These are phyloP conservation scores for Colletotrichum sp. DNA, from an alignment of 2,329 filamentous ascomycete genomes.

Conservation along the genomic window DNA sequence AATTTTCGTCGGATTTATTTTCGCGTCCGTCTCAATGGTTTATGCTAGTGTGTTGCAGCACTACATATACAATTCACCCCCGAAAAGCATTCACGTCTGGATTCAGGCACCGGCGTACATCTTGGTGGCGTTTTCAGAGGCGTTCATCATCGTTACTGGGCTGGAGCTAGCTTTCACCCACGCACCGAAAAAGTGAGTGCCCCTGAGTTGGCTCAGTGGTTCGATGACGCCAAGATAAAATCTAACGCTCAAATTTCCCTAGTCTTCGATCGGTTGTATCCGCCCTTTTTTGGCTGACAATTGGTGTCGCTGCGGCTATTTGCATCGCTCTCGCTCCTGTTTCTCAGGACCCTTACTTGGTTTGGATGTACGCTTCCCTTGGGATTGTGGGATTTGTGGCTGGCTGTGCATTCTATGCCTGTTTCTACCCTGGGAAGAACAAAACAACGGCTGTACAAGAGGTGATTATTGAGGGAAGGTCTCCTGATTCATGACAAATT, in stretches of 20 bases:
- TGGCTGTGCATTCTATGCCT: slow-evolving; percentile 56
- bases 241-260: background rate
- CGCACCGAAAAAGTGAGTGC: slow-evolving; percentile 50
- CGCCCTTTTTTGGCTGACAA: slow-evolving; percentile 52
- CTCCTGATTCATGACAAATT: background rate
- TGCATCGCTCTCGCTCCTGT: slow-evolving; percentile 66
- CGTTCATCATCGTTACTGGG: slow-evolving; percentile 70
- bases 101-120: slow-evolving; percentile 60
- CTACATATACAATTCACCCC: slow-evolving; percentile 25
- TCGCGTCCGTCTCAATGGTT: slow-evolving; percentile 27
- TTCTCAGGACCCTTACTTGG: slow-evolving; percentile 66
- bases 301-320: slow-evolving; percentile 43
- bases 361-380: slow-evolving; percentile 71
- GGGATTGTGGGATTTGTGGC: slow-evolving; percentile 51
- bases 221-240: slow-evolving; percentile 52
- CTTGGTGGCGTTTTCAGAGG: slow-evolving; percentile 63
- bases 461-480: background rate
- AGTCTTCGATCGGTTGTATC: slow-evolving; percentile 15
- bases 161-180: slow-evolving; percentile 78
- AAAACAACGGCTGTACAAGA: background rate
- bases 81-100: slow-evolving; percentile 54
- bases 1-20: slow-evolving; percentile 27
- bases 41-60: slow-evolving; percentile 25
- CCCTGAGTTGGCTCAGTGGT: slow-evolving; percentile 64
- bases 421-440: background rate